Evolutionary conservation across 805 yeast genomes (phyloP), one percentile per base, ranked within the genome.

Genomic region (Wickerhamiella cacticola): DNA sequence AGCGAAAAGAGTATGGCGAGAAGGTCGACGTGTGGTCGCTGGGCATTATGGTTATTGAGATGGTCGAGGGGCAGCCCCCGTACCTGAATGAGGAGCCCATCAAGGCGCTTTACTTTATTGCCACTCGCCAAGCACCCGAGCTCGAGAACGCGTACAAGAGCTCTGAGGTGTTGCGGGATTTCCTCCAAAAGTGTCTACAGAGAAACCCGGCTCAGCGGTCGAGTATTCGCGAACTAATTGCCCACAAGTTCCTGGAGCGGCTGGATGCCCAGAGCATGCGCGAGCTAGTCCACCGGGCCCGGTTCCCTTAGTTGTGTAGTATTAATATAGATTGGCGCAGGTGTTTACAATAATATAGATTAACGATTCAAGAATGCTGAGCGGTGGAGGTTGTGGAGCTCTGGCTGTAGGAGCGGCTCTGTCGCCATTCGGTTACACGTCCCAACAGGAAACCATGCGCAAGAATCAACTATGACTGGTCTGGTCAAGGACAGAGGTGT

Each of bases 11-110:
- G 12, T 68, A 68, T 56, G 67, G 68, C 45, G 84, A 62, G 75
- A 80, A 88, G 64, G 98, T 95, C 0, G 98, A 92, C 63, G 83
- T 92, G 5, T 92, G 98, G 98, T 89, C 97, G 0, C 64, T 89
- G 45, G 98, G 98, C 12, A 85, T 92, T 50, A 89, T 98, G 0
- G 71, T 87, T 3, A 89, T 80, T 65, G 98, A 92, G 64, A 80
- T 89, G 54, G 94, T 95, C 7, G 88, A 96, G 0, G 97, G 97
- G 0, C 85, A 85, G 56, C 98, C 98, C 3, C 98, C 98, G 0
- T 88, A 88, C 59, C 79, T 95, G 57, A 96, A 92, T 52, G 83
- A 84, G 55, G 98, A 89, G 59, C 95, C 96, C 0, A 70, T 82
- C 68, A 74, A 95, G 67, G 98, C 96, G 1, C 83, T 92, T 87